These are phyloP conservation scores for Eimeria falciformis DNA, from an alignment of 169 alveolate genomes.

Conservation along the genomic window DNA sequence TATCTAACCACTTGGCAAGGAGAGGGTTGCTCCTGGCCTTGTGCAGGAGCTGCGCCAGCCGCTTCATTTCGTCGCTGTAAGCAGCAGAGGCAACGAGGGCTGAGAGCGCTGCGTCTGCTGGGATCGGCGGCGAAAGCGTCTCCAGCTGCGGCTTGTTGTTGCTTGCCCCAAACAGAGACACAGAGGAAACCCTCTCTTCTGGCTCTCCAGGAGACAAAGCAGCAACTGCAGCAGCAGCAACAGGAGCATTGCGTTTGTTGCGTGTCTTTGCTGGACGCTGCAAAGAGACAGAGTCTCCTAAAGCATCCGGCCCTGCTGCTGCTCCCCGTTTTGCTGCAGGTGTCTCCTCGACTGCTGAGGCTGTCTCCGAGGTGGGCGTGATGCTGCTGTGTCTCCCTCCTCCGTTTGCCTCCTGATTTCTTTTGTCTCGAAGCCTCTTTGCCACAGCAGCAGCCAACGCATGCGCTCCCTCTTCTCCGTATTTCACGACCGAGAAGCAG, in stretches of 20 bases:
- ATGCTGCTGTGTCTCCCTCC: not conserved
- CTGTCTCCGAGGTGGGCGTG: not conserved
- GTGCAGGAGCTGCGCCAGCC: conserved; percentile 63
- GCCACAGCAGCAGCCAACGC: conserved; percentile 77
- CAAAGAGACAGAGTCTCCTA: not conserved
- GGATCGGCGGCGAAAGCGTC: conserved; percentile 13
- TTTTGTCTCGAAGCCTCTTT: conserved; percentile 73
- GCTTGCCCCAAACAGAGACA: conserved; percentile 32
- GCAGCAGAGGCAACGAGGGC: conserved; percentile 67
- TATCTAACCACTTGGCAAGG: conserved; percentile 69
- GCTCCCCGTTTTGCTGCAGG: not conserved
- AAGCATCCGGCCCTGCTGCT: not conserved
- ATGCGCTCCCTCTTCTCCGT: conserved; percentile 77
- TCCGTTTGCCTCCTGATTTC: conserved; percentile 52
- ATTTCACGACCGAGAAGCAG: conserved; percentile 74
- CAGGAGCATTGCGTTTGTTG: conserved; percentile 12
- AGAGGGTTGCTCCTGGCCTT: conserved; percentile 62
- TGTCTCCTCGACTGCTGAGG: not conserved
- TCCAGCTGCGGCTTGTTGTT: not conserved
- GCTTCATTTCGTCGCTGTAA: conserved; percentile 69
- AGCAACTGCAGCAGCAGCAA: conserved; percentile 3
- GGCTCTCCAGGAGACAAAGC: conserved; percentile 2
- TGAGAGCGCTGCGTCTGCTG: conserved; percentile 43
- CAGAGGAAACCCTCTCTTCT: not conserved
- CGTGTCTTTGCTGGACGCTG: not conserved